phyloP scores from a whole-genome alignment of 2,329 filamentous ascomycete species.

The Orbilia quercus region DNA sequence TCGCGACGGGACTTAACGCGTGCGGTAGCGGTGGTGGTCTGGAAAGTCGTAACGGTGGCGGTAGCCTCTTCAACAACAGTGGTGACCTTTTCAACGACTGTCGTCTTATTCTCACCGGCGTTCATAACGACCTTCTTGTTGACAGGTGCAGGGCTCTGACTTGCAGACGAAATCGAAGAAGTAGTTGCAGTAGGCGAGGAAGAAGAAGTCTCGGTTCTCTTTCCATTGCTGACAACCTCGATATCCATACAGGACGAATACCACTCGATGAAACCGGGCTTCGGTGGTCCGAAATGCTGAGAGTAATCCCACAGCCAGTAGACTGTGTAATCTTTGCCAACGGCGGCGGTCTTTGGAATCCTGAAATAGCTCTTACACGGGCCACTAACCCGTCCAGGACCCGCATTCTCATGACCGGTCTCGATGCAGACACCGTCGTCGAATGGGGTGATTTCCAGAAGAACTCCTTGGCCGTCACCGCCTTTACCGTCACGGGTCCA shows the following conservation, averaged over 20 bases:
- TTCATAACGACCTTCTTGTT: background rate
- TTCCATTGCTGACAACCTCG: slow-evolving; percentile 38
- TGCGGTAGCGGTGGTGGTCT: no score
- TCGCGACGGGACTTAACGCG: background rate
- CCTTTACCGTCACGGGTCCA: slow-evolving; percentile 86
- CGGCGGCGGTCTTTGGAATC: slow-evolving; percentile 74
- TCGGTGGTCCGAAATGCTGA: slow-evolving; percentile 56
- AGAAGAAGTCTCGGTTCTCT: slow-evolving; percentile 2
- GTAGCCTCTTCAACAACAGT: background rate
- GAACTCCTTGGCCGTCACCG: slow-evolving; percentile 79
- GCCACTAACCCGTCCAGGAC: slow-evolving; percentile 65
- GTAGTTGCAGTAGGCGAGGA: background rate
- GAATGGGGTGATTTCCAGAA: slow-evolving; percentile 79
- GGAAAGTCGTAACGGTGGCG: background rate
- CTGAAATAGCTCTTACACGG: slow-evolving; percentile 85
- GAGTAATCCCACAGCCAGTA: slow-evolving; percentile 94
- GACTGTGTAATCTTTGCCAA: slow-evolving; percentile 77
- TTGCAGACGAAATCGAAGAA: background rate
- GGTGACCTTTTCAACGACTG: background rate
- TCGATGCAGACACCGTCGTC: slow-evolving; percentile 94
- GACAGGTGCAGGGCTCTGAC: background rate
- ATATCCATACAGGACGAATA: slow-evolving; percentile 60
- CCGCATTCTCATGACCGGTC: slow-evolving; percentile 68
- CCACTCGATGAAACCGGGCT: slow-evolving; percentile 56
- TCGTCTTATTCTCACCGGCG: background rate